phyloP scores from a whole-genome alignment of 2,329 filamentous ascomycete species.

The Xylaria sp. region DNA sequence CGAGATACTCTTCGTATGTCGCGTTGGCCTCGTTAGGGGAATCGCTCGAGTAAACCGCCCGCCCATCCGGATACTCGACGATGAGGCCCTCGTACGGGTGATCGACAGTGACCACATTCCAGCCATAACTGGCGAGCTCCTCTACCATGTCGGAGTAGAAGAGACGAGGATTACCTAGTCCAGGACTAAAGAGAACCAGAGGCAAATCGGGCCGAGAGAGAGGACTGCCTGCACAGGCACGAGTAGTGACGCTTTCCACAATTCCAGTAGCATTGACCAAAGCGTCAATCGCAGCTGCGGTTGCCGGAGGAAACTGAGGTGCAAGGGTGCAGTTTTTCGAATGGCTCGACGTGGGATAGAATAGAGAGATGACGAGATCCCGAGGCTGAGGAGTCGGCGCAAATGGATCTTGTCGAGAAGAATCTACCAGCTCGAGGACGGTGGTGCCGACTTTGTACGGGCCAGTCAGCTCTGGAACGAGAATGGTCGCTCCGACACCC shows the following conservation, averaged over 20 bases:
- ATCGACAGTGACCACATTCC: conserved; percentile 59
- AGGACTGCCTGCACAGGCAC: conserved; percentile 35
- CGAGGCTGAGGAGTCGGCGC: conserved; percentile 36
- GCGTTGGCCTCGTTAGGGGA: conserved; percentile 35
- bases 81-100: conserved; percentile 58
- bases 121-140: conserved; percentile 58
- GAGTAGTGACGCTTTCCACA: conserved; percentile 35
- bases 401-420: conserved; percentile 37
- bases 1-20: conserved; percentile 5
- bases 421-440: conserved; percentile 40
- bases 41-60: conserved; percentile 40
- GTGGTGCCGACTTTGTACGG: conserved; percentile 41
- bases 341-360: conserved; percentile 41
- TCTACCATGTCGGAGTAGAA: conserved; percentile 56
- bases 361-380: conserved; percentile 42
- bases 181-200: conserved; percentile 58
- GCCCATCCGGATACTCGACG: conserved; percentile 59
- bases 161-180: conserved; percentile 54
- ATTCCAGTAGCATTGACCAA: conserved; percentile 20
- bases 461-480: conserved; percentile 36
- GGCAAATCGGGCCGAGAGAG: conserved; percentile 36
- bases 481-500: not conserved
- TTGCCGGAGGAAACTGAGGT: conserved; percentile 29
- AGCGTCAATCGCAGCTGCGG: conserved; percentile 21
- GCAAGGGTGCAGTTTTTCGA: conserved; percentile 28